These are phyloP conservation scores for Margaritispora aquatica DNA, from an alignment of 495 filamentous ascomycete genomes.

Conservation along the genomic window DNA sequence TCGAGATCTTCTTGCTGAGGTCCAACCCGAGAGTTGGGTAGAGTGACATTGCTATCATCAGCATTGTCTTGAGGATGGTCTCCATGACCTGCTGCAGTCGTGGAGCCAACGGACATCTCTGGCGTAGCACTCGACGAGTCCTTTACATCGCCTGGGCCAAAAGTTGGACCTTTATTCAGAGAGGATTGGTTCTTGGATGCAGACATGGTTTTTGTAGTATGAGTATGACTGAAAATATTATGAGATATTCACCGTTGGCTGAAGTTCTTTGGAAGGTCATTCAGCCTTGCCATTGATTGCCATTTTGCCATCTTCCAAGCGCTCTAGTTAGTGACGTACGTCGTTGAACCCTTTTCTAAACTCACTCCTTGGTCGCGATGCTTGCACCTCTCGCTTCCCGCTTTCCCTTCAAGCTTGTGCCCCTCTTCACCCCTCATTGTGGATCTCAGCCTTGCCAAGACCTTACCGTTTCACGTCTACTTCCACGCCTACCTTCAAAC, in stretches of 20 bases:
- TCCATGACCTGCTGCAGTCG: conserved; percentile 17
- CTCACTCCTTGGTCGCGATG: not conserved
- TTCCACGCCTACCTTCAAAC: not conserved
- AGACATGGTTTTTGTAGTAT: conserved; percentile 6
- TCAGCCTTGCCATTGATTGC: too few relatives aligned
- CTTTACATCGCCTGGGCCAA: conserved; percentile 10
- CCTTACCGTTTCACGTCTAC: not conserved
- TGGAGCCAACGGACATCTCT: conserved; percentile 16
- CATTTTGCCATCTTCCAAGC: not conserved
- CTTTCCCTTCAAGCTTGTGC: too few relatives aligned
- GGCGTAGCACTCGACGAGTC: conserved; percentile 13
- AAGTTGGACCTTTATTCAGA: conserved; percentile 17
- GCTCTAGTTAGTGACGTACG: not conserved
- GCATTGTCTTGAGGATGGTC: conserved; percentile 20
- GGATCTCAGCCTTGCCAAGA: not conserved
- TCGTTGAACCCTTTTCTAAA: not conserved
- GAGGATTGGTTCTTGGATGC: conserved; percentile 20
- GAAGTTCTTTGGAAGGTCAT: not conserved
- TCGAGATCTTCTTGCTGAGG: conserved; percentile 23
- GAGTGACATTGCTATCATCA: conserved; percentile 20
- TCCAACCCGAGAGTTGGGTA: conserved; percentile 15
- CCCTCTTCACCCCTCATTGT: too few relatives aligned
- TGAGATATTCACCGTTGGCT: too few relatives aligned
- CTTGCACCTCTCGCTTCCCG: not conserved
- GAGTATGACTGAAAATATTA: too few relatives aligned